phyloP scores from a whole-genome alignment of 2,329 filamentous ascomycete species.

The Cordyceps sp. region DNA sequence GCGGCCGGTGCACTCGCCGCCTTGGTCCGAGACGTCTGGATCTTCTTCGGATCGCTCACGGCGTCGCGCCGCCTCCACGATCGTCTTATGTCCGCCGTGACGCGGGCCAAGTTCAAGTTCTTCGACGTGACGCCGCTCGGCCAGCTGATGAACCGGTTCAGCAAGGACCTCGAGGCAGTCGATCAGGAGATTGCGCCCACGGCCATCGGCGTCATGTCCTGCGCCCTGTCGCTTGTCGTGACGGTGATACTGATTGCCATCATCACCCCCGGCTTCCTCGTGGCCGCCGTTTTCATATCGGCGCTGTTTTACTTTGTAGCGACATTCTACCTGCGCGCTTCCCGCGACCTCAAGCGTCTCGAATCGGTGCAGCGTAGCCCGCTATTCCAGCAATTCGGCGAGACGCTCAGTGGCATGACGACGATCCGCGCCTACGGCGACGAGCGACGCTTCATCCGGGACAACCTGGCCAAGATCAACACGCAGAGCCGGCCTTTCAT shows the following conservation, averaged over 20 bases:
- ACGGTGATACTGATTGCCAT: constrained; percentile 75
- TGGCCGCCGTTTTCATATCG: constrained; percentile 74
- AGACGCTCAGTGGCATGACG: constrained; percentile 85
- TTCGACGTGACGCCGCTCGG: constrained; percentile 93
- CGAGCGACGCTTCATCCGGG: constrained; percentile 79
- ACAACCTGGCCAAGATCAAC: constrained; percentile 80
- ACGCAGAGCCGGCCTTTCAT: constrained; percentile 86
- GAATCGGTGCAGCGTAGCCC: constrained; percentile 91
- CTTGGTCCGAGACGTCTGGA: constrained; percentile 65
- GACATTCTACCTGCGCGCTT: constrained; percentile 76
- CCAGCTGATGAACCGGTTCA: constrained; percentile 96
- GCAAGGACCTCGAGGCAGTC: constrained; percentile 86
- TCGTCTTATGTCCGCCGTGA: constrained; percentile 59
- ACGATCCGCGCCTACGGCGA: constrained; percentile 96
- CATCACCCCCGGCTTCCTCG: constrained; percentile 81
- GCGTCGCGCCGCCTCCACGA: constrained; percentile 78
- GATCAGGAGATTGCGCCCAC: constrained; percentile 93
- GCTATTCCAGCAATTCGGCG: constrained; percentile 93
- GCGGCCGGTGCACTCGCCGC: constrained; percentile 65
- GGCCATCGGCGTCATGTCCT: constrained; percentile 60
- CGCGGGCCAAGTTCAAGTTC: constrained; percentile 88
- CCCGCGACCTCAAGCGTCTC: constrained; percentile 86
- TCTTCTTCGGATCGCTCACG: constrained; percentile 82
- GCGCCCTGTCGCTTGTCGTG: constrained; percentile 52
- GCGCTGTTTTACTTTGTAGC: constrained; percentile 69